Evolutionary conservation across 140 eudicot species (phyloP).

Genomic region (Ambrosia hybrid): DNA sequence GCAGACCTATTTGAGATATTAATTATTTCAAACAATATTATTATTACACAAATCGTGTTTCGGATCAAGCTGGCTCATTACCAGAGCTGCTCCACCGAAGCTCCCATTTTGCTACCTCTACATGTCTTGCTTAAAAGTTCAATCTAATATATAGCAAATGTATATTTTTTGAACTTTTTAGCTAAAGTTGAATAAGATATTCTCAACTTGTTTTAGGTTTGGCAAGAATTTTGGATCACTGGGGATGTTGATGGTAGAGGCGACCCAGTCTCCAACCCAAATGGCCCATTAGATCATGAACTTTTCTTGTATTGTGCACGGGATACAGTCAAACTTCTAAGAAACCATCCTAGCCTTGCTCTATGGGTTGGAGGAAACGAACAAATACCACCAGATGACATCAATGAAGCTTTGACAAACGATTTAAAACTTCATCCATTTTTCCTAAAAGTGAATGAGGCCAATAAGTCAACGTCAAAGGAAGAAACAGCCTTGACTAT

Average conservation of each 20-base stretch:
- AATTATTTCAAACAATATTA: no score
- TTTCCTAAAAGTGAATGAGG: constrained; percentile 36
- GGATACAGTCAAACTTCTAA: constrained; percentile 86
- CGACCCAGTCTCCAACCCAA: constrained; percentile 82
- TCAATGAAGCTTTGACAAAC: constrained; percentile 65
- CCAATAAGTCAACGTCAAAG: constrained; percentile 18
- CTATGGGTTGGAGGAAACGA: constrained; percentile 99
- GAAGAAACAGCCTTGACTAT: constrained; percentile 25
- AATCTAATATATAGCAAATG: no score
- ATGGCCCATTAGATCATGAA: constrained; percentile 87
- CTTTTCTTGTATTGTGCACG: constrained; percentile 88
- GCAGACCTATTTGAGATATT: no score
- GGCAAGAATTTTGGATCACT: constrained; percentile 99
- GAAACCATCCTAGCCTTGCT: constrained; percentile 98
- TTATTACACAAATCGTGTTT: no score
- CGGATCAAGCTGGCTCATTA: no score
- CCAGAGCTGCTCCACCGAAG: no score
- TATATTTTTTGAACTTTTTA: no score
- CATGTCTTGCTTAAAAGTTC: no score
- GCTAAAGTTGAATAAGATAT: background rate
- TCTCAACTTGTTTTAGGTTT: constrained; percentile 52
- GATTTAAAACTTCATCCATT: constrained; percentile 73
- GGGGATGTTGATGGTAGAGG: constrained; percentile 98
- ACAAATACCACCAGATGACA: constrained; percentile 87
- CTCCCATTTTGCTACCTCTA: no score